Evolutionary conservation across 352 stramenopile species (phyloP), one percentile per base, ranked within the genome.

Genomic region (Pythium dissimile): DNA sequence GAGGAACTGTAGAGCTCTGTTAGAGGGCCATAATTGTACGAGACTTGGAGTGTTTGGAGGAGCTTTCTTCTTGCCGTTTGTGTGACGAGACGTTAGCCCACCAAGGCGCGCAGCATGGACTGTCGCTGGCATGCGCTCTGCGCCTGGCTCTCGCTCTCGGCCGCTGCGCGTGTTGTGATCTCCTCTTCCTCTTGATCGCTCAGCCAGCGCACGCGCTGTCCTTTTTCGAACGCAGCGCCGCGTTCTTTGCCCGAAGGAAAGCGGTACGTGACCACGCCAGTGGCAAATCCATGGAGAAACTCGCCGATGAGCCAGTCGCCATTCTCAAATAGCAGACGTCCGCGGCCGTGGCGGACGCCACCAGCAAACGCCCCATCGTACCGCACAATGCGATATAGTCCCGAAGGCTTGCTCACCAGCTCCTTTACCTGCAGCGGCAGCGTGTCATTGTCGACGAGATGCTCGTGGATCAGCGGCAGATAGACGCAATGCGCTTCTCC

Each of bases 301-400:
- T 51, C 11, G 1, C 80, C 82, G 8, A 32, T 39, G 20, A 92
- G 38, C 26, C 56, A 68, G 41, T 80, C 71, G 1, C 82, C 82
- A n/a, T 88, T 89, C 18, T 77, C 68, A 38, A 74, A 88, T 23
- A 84, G 56, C 26, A 82, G 15, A 11, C 69, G 61, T 1, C 80
- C 84, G 12, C 53, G 37, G 1, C 82, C 80, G 13, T 92, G 72
- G 2, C 80, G 73, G 4, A 80, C 65, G 41, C 74, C 73, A 1
- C 76, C 50, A 1, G 59, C 57, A 37, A 88, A 84, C 35, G 62
- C 63, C 0, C 82, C 82, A 37, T 77, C 62, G 44, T 88, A 92
- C n/a, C 51, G 46, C 27, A 84, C 58, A 18, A 92, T 46, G 0
- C 72, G 55, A 59, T 89, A 92, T 18, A 89, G 57, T 11, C 74